These are phyloP conservation scores for Vanrija sp. DNA, from an alignment of 1,284 basidiomycete genomes.

Conservation along the genomic window DNA sequence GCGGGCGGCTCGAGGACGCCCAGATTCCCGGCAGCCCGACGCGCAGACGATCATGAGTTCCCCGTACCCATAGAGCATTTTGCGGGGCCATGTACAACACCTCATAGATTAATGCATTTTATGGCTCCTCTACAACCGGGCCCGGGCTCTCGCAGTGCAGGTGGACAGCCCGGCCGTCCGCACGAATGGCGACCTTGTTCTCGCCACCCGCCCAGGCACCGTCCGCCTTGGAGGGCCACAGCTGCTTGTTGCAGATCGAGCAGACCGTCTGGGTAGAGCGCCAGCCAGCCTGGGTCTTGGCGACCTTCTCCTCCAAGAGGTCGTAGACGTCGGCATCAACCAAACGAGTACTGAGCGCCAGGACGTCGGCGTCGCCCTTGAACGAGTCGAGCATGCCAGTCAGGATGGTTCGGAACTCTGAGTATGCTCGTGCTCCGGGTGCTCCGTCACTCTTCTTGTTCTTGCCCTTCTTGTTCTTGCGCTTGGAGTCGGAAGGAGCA, in stretches of 20 bases:
- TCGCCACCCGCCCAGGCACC: background rate
- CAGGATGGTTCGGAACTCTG: slow-evolving; percentile 85
- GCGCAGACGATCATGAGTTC: too few species aligned
- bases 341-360: slow-evolving; percentile 80
- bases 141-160: background rate
- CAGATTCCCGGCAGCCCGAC: slow-evolving; percentile 2
- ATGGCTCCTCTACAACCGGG: too few species aligned
- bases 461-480: slow-evolving; percentile 1
- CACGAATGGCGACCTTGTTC: background rate
- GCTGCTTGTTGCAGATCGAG: slow-evolving; percentile 2
- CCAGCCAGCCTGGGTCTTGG: slow-evolving; percentile 48
- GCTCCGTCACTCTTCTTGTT: slow-evolving; percentile 27
- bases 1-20: slow-evolving; percentile 44
- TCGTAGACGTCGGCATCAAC: slow-evolving; percentile 78
- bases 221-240: background rate
- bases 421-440: slow-evolving; percentile 61
- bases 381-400: slow-evolving; percentile 94
- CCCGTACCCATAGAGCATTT: too few species aligned
- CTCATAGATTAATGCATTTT: too few species aligned
- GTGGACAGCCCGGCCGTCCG: background rate
- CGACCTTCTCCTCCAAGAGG: slow-evolving; percentile 56
- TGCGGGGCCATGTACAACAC: too few species aligned
- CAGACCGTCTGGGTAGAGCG: slow-evolving; percentile 7
- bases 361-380: slow-evolving; percentile 81
- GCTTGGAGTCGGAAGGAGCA: slow-evolving; percentile 18